Evolutionary conservation across 306 rosid genomes (phyloP), one percentile per base, ranked within the genome.

Genomic region (Gastrolobium bilobum): DNA sequence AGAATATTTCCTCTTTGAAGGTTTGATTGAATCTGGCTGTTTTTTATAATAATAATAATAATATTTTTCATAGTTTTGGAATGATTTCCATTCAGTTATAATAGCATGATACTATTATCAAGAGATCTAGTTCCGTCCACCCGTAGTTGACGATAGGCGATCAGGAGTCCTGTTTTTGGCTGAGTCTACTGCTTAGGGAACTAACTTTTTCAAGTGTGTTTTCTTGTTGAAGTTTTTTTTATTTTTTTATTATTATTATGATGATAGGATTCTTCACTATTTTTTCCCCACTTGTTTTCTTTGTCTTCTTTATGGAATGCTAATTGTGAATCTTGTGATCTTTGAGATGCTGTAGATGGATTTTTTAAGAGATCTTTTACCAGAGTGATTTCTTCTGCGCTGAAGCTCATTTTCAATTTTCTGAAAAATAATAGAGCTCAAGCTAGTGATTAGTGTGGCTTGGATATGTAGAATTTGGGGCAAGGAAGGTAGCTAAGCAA

Each of bases 321-420:
- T 66, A 88, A 86, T 84, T 82, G 71, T 76, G 73, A 82, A 63
- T 70, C 75, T 52, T 77, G 66, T 76, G 78, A 83, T 82, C 87
- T 75, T 79, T 84, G 81, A 83, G 86, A 85, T 78, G 86, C 78
- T 4, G 80, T 86, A 44, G 85, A 70, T 88, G 85, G 88, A 48
- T 73, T 60, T 81, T 69, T 52, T 63, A 33, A 79, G 66, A 68
- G 87, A 58, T 69, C 59, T 91, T 91, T 84, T 83, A 71, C 76
- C 82, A 82, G 84, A 77, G 50, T 82, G 84, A 31, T 82, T 79
- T 88, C 80, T 43, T 78, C 81, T 71, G 65, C 67, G 66, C 77
- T 84, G 86, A 83, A 75, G 87, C 77, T 78, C 75, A 70, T 50
- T 80, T 56, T 81, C 48, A 52, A 47, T 85, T 76, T 79, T 76